Conservation (phyloP, 495 filamentous ascomycete species). For the Jackrogersella minutella region DNA sequence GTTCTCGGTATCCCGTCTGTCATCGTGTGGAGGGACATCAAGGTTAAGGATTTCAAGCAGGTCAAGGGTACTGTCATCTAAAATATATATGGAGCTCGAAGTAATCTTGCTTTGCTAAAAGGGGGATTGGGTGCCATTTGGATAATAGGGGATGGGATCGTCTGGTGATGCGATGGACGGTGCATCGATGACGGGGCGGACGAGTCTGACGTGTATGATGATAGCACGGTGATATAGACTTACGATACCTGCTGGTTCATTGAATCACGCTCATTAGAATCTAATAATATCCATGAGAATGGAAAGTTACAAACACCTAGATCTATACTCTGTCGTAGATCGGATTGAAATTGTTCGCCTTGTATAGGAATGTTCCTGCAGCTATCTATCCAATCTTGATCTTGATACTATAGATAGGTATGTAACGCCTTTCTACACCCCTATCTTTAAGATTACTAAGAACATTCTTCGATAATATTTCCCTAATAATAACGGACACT, state of each 20-base stretch:
- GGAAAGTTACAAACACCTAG: background rate
- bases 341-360: too few relatives aligned
- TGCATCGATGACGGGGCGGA: constrained; percentile 5
- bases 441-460: too few relatives aligned
- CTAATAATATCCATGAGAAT: constrained; percentile 22
- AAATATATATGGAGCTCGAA: constrained; percentile 1
- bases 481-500: too few relatives aligned
- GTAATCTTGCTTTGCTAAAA: background rate
- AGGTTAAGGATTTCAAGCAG: constrained; percentile 62
- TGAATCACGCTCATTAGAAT: constrained; percentile 26
- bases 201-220: constrained; percentile 17
- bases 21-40: constrained; percentile 63
- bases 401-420: too few relatives aligned
- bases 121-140: background rate
- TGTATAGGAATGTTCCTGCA: too few relatives aligned
- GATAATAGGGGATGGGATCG: background rate
- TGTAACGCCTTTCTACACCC: too few relatives aligned
- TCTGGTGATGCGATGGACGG: background rate
- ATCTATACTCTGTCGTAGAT: too few relatives aligned
- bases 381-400: too few relatives aligned
- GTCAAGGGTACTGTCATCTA: constrained; percentile 44
- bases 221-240: constrained; percentile 14
- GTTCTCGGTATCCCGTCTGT: constrained; percentile 57
- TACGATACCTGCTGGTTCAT: constrained; percentile 27
- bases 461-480: too few relatives aligned